Evolutionary conservation across 331 rosid species (phyloP).

Genomic region (Erythrophleum ivorense): DNA sequence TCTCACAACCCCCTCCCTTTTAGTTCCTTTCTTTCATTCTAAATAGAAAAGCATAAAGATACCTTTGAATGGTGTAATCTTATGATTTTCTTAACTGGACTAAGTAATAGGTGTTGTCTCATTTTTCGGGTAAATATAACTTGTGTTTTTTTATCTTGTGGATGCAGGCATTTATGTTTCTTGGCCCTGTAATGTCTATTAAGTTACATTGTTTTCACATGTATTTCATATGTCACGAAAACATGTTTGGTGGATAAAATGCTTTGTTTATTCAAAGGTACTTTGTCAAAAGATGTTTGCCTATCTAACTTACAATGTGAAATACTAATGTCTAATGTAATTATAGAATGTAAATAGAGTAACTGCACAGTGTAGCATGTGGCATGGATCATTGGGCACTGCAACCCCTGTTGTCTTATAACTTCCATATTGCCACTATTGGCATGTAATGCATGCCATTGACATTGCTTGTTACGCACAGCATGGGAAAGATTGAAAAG

Average conservation of each 20-base stretch:
- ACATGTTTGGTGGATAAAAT: not conserved
- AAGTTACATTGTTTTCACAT: slow-evolving; percentile 44
- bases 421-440: not conserved
- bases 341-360: not conserved
- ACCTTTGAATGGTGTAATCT: slow-evolving; percentile 22
- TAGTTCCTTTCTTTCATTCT: too few relatives aligned
- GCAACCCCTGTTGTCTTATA: not conserved
- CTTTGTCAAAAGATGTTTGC: slow-evolving; percentile 24
- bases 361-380: not conserved
- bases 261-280: not conserved
- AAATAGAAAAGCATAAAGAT: too few relatives aligned
- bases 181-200: slow-evolving; percentile 80
- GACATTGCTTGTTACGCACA: not conserved
- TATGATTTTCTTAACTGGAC: slow-evolving; percentile 12
- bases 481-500: not conserved
- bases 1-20: too few relatives aligned
- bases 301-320: not conserved
- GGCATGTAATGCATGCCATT: not conserved
- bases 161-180: slow-evolving; percentile 79
- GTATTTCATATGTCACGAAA: slow-evolving; percentile 5
- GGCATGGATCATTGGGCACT: not conserved
- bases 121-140: slow-evolving; percentile 31
- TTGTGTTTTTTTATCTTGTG: slow-evolving; percentile 38
- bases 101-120: slow-evolving; percentile 16
- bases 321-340: slow-evolving; percentile 1